Base-by-base conservation (phyloP, 2,329 filamentous ascomycete genomes). In the Aspergillus hiratsukae region DNA sequence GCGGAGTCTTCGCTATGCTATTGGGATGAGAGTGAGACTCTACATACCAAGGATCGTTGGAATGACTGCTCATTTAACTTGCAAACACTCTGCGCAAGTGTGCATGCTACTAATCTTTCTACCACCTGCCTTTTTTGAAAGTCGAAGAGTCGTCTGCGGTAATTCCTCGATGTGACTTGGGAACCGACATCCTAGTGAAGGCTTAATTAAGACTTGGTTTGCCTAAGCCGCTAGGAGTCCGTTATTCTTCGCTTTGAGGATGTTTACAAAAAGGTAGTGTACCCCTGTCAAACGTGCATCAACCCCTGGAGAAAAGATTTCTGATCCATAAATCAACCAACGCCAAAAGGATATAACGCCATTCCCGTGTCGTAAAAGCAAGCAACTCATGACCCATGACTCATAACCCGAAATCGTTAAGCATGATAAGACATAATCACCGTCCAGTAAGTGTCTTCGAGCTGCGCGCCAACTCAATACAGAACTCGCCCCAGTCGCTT, bases 401-500 rank as follows among this genome's bases (percentile, higher is more conserved):
- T 21, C 8, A 51, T 23, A 35, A 19, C 27, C 49, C 29, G 17
- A 51, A 35, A 23, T 25, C 43, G 23, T 46, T 23, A 46, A 11
- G 31, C 9, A 23, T 25, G 23, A 46, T 17, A 40, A 28, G 35
- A 28, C 21, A 9, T 58, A 21, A 60, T 7, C 37, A 52, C 29
- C 55, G 56, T n/a, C 51, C 56, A 31, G 54, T 52, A 46, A 61
- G 53, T 11, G 43, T 59, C 51, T 61, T 65, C n/a, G 71, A 72
- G 60, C 71, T 75, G 56, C 70, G 68, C 21, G 68, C 71, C 66
- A 95, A 72, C 70, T 85, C 84, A 61, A 86, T 77, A 68, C 88
- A 92, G 70, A 94, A 94, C 59, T 84, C 78, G 0, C 88, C 87
- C 82, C 89, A 92, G 61, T 93, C 87, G 45, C 63, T 66, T 0